Evolutionary conservation across 768 basidiomycete genomes (phyloP).

Genomic region (Aureoboletus auriporus): DNA sequence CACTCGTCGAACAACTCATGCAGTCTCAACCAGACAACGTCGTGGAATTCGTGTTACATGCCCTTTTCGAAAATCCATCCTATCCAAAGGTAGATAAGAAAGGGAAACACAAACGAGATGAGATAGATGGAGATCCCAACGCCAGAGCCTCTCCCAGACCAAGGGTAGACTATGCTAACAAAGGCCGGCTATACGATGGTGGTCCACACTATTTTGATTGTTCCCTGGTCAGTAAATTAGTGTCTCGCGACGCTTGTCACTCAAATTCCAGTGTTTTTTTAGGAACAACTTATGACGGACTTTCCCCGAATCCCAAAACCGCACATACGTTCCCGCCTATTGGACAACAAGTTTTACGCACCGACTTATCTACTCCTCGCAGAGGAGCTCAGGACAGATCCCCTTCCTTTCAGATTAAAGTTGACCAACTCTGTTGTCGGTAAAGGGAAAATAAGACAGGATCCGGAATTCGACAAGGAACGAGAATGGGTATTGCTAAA

Average conservation of each 20-base stretch:
- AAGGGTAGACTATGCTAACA: constrained; percentile 53
- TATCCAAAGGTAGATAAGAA: constrained; percentile 57
- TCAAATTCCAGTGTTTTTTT: background rate
- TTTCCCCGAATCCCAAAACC: constrained; percentile 57
- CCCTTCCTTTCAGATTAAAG: constrained; percentile 38
- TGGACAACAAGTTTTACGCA: constrained; percentile 49
- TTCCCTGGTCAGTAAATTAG: constrained; percentile 40
- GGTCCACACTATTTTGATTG: constrained; percentile 46
- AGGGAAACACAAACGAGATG: constrained; percentile 41
- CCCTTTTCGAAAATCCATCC: constrained; percentile 55
- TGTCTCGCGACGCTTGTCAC: background rate
- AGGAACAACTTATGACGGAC: constrained; percentile 52
- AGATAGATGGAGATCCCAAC: constrained; percentile 18
- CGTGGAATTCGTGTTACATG: constrained; percentile 53
- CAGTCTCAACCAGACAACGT: constrained; percentile 33
- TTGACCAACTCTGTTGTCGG: constrained; percentile 32
- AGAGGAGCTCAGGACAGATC: constrained; percentile 28
- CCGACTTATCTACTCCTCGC: constrained; percentile 56
- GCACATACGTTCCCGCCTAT: constrained; percentile 47
- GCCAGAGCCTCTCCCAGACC: constrained; percentile 32
- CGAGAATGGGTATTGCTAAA: constrained; percentile 44
- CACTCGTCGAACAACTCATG: constrained; percentile 44
- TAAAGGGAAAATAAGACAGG: constrained; percentile 38
- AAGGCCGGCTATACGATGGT: constrained; percentile 40
- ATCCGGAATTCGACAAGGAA: constrained; percentile 44